Percentiles rank a stretch among this genome's conserved stretches.
Conservation (phyloP, 371 early-diverging fungal genomes). For the Syncephalastrum racemosum region DNA sequence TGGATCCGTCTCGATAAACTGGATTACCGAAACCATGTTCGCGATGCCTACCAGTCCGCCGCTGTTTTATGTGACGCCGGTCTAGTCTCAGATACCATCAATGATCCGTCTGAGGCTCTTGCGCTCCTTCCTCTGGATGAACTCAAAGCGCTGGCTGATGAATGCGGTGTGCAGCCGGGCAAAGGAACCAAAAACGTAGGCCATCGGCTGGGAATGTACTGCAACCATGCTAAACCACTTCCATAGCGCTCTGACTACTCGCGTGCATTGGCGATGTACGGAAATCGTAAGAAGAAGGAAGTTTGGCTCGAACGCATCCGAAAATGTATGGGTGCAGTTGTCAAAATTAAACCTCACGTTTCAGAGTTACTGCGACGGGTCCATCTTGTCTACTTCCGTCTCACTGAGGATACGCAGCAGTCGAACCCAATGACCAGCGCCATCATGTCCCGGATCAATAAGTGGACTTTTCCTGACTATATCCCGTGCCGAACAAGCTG, state of each 20-base stretch:
- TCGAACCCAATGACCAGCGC: slow-evolving; percentile 46
- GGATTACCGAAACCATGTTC: slow-evolving; percentile 28
- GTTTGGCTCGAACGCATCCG: no score
- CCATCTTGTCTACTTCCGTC: slow-evolving; percentile 54
- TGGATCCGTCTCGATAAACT: slow-evolving; percentile 48
- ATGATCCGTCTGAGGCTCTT: slow-evolving; percentile 32
- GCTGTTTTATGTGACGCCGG: slow-evolving; percentile 11
- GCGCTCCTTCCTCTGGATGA: slow-evolving; percentile 34
- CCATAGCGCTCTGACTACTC: no score
- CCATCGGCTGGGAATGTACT: no score
- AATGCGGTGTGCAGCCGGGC: background rate
- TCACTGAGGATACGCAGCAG: slow-evolving; percentile 27
- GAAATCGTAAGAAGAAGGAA: no score
- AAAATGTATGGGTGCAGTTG: no score
- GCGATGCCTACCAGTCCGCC: slow-evolving; percentile 24
- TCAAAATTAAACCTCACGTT: no score
- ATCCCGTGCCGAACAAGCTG: slow-evolving; percentile 44
- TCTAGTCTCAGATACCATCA: slow-evolving; percentile 7
- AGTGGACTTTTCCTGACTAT: slow-evolving; percentile 58
- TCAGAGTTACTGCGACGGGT: slow-evolving; percentile 41
- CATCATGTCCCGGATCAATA: slow-evolving; percentile 57
- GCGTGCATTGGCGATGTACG: no score
- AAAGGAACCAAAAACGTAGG: background rate
- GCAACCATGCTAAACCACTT: no score
- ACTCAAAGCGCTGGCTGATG: slow-evolving; percentile 16